Percentiles rank a stretch among this genome's conserved stretches.
Conservation (phyloP, 257 asterid species). For the Solanum sitiens region DNA sequence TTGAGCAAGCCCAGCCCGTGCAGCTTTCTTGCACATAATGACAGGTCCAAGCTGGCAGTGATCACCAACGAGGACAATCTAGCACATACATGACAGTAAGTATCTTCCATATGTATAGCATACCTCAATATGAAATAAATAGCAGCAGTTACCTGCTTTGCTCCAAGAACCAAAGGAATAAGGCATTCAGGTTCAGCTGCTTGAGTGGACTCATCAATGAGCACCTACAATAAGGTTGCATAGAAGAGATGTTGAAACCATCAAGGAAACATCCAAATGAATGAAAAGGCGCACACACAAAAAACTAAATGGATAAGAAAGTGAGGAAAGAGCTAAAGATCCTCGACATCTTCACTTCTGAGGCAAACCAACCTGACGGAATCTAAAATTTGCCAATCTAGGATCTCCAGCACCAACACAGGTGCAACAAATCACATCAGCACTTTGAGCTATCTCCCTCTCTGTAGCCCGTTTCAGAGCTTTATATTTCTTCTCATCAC, state of each 20-base stretch:
- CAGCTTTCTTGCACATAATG: conserved; percentile 99
- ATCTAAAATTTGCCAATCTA: conserved; percentile 88
- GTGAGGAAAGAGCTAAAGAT: not conserved
- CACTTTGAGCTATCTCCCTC: conserved; percentile 98
- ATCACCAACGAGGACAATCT: conserved; percentile 97
- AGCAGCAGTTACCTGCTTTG: conserved; percentile 56
- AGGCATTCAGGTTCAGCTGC: conserved; percentile 97
- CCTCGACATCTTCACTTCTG: not conserved
- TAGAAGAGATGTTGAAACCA: not conserved
- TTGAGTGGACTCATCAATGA: conserved; percentile 98
- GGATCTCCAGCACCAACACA: conserved; percentile 99
- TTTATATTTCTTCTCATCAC: conserved; percentile 92
- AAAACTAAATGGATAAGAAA: not conserved
- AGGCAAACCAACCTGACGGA: conserved; percentile 60
- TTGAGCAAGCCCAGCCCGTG: conserved; percentile 97
- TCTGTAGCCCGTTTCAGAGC: conserved; percentile 92
- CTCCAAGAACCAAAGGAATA: conserved; percentile 95
- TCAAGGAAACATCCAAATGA: not conserved
- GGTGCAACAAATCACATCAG: conserved; percentile 98
- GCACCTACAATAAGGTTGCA: conserved; percentile 42
- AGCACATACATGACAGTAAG: conserved; percentile 1
- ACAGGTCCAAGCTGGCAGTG: conserved; percentile 99
- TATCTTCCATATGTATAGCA: not conserved
- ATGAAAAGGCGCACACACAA: not conserved
- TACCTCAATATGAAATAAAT: not conserved